Evolutionary conservation across 805 yeast species (phyloP), one percentile per base, ranked within the genome.

Genomic region (Ogataea allantospora): DNA sequence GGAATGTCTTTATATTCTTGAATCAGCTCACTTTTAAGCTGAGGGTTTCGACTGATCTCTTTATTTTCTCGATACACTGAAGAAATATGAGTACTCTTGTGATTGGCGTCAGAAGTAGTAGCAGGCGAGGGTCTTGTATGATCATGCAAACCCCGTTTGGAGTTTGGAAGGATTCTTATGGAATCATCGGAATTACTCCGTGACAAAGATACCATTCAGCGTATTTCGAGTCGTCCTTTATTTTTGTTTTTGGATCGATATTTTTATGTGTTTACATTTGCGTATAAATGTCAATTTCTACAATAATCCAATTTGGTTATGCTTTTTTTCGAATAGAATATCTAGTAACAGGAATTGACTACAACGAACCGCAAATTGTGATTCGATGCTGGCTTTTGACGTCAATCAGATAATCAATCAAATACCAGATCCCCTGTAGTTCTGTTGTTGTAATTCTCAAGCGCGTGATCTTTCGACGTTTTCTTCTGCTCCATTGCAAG

Each of bases 401-500:
- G n/a, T n/a, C n/a, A n/a, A n/a, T n/a, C n/a, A n/a, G n/a, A n/a
- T n/a, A n/a, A n/a, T 42, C 31, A 53, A 27, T 54, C 58, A 29
- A 46, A 54, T 4, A 51, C 44, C 32, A 54, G 40, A 2, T 43
- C 44, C 9, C 29, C 32, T 20, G 38, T 34, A 33, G 44, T 45
- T 30, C 42, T 40, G 14, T 47, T 47, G 7, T 47, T 30, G 38
- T 53, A 53, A 6, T 41, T 31, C 9, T 55, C 61, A 17, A 50
- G 13, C 8, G 56, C 59, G 27, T 41, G 47, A 17, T 55, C 59
- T 23, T 50, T 56, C 11, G 33, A 11, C 4, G 44, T 36, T 40
- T 57, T 57, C 38, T 53, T 54, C 11, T 43, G 41, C 20, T 51
- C 50, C 8, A 18, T 26, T 1, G 58, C 62, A 8, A 58, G 42